Percentiles rank a stretch among this genome's conserved stretches.
phyloP scores from a whole-genome alignment of 352 stramenopile species.

The Globisporangium alternatum region DNA sequence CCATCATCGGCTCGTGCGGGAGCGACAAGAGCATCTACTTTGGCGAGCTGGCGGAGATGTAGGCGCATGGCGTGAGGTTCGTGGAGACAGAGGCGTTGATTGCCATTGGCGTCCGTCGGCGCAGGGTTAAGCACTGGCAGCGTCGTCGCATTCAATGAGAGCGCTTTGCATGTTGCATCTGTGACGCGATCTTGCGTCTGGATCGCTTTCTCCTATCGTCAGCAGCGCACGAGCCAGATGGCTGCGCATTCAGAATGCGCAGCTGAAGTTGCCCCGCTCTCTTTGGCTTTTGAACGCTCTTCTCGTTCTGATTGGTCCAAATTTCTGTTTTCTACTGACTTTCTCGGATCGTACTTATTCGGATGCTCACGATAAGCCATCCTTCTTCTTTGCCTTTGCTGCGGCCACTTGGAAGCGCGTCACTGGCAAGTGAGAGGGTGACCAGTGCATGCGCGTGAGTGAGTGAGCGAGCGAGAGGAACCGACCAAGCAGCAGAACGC shows the following conservation, averaged over 20 bases:
- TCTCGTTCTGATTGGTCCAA: neutral
- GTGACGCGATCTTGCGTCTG: neutral
- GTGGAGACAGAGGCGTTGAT: neutral
- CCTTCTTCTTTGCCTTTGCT: neutral
- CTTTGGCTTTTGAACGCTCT: neutral
- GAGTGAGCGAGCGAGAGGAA: neutral
- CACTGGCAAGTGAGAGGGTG: too few relatives aligned
- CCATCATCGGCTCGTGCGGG: constrained; percentile 82
- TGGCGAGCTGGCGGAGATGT: constrained; percentile 65
- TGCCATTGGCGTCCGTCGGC: neutral
- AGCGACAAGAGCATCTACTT: constrained; percentile 88
- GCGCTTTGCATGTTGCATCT: neutral
- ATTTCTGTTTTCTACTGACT: neutral
- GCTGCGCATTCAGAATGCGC: neutral
- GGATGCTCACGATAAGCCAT: neutral
- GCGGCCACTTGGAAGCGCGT: neutral
- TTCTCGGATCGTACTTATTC: too few relatives aligned
- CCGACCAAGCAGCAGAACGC: neutral
- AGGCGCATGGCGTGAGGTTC: neutral
- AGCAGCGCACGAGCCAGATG: neutral
- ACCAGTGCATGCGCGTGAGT: neutral
- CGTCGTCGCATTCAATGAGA: too few relatives aligned
- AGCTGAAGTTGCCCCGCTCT: constrained; percentile 9
- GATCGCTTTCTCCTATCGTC: neutral
- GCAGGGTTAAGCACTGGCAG: too few relatives aligned